Percentiles rank a stretch among this genome's conserved stretches.
Evolutionary conservation across 495 filamentous ascomycete genomes (phyloP).

Genomic region (Penicillium bovifimosum): DNA sequence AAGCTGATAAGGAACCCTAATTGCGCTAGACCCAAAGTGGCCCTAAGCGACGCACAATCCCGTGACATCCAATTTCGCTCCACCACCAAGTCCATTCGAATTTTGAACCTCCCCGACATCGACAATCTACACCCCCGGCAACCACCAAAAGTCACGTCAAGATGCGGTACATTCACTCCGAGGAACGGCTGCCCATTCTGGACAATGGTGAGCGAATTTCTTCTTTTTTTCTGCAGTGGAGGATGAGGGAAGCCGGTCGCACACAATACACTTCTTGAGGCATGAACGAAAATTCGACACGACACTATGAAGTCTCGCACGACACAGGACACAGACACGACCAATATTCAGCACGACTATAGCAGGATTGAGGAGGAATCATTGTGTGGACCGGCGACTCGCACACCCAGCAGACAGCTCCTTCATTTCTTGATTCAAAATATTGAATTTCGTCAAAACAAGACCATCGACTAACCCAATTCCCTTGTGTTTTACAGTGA

Average conservation of each 20-base stretch:
- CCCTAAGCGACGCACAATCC: constrained; percentile 50
- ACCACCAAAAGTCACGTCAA: constrained; percentile 53
- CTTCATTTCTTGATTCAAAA: background rate
- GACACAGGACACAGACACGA: background rate
- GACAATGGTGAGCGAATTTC: constrained; percentile 76
- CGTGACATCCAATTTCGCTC: constrained; percentile 42
- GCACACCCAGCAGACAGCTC: background rate
- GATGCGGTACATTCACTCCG: constrained; percentile 98
- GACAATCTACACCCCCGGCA: constrained; percentile 44
- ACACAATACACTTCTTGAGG: constrained; percentile 7
- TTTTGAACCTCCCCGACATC: constrained; percentile 46
- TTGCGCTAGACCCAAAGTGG: constrained; percentile 32
- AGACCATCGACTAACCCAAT: constrained; percentile 24
- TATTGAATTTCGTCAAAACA: background rate
- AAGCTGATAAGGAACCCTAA: constrained; percentile 37
- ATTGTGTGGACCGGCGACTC: constrained; percentile 11
- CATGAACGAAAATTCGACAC: background rate
- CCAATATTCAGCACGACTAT: background rate
- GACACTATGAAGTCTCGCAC: background rate
- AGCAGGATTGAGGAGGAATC: background rate
- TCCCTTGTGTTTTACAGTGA: constrained; percentile 57
- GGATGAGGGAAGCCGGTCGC: constrained; percentile 10
- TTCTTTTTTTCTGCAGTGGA: constrained; percentile 10
- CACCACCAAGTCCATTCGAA: constrained; percentile 41
- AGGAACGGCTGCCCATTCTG: constrained; percentile 88